Conservation (phyloP, 2,329 filamentous ascomycete genomes). For the Lecanicillium sp. region DNA sequence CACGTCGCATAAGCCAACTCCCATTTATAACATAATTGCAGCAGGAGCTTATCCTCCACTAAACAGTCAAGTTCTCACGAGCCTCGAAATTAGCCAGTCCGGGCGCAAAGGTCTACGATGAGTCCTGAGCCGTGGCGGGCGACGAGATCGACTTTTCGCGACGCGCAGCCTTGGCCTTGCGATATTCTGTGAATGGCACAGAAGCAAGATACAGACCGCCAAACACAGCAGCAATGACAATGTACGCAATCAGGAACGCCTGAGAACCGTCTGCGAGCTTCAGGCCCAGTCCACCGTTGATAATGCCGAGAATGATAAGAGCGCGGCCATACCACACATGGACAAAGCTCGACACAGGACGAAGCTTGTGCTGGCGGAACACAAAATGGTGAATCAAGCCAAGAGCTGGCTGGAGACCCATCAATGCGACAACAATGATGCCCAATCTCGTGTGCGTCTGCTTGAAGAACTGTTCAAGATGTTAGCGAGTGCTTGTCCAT, state of each 20-base stretch:
- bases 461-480: slow-evolving; percentile 36
- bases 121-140: too few relatives aligned
- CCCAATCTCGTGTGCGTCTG: slow-evolving; percentile 49
- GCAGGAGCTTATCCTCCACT: too few relatives aligned
- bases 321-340: slow-evolving; percentile 57
- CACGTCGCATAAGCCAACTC: too few relatives aligned
- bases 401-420: slow-evolving; percentile 50
- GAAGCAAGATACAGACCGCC: slow-evolving; percentile 34
- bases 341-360: slow-evolving; percentile 42
- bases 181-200: slow-evolving; percentile 4
- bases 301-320: slow-evolving; percentile 48
- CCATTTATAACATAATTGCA: too few relatives aligned
- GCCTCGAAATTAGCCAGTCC: too few relatives aligned
- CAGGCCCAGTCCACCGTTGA: slow-evolving; percentile 58
- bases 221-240: slow-evolving; percentile 43
- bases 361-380: slow-evolving; percentile 37
- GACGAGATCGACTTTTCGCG: too few relatives aligned
- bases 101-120: too few relatives aligned
- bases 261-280: slow-evolving; percentile 33
- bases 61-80: too few relatives aligned
- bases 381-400: slow-evolving; percentile 49
- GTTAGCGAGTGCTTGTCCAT: slow-evolving; percentile 5
- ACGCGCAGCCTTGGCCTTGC: slow-evolving; percentile 2
- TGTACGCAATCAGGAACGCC: slow-evolving; percentile 43
- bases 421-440: slow-evolving; percentile 41